phyloP scores from a whole-genome alignment of 225 moss, liverwort and hornwort species.

The Bryum argenteum region DNA sequence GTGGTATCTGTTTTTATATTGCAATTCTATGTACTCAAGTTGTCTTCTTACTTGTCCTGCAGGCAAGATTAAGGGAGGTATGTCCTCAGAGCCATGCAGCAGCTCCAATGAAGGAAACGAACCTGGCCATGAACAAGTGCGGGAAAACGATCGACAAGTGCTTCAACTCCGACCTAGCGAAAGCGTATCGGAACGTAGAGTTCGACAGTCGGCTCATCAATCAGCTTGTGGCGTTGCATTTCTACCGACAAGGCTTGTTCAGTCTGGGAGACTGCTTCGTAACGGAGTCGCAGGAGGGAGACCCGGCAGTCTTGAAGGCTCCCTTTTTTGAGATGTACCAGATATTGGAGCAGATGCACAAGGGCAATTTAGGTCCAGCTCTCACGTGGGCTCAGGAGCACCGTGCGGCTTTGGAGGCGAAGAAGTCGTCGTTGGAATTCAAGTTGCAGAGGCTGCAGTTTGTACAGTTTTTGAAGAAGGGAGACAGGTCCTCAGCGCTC shows the following conservation, averaged over 20 bases:
- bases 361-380: constrained; percentile 65
- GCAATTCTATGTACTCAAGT: not conserved
- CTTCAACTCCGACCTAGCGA: constrained; percentile 73
- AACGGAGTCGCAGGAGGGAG: constrained; percentile 66
- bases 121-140: constrained; percentile 86
- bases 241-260: constrained; percentile 87
- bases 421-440: constrained; percentile 71
- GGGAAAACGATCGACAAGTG: constrained; percentile 88
- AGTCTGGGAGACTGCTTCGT: constrained; percentile 88
- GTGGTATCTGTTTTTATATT: constrained; percentile 8
- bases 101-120: constrained; percentile 75
- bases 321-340: constrained; percentile 91
- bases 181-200: constrained; percentile 76
- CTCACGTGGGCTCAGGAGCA: constrained; percentile 73
- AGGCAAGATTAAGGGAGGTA: constrained; percentile 49
- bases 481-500: constrained; percentile 70
- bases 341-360: constrained; percentile 75
- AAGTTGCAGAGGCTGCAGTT: constrained; percentile 87
- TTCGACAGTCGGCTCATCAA: constrained; percentile 76
- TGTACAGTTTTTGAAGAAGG: constrained; percentile 73
- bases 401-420: constrained; percentile 55
- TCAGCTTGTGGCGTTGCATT: constrained; percentile 87
- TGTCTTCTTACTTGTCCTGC: constrained; percentile 28
- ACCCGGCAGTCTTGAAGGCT: constrained; percentile 57
- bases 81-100: constrained; percentile 48